Base-by-base conservation (phyloP, 192 early-diverging fungal species). In the Coemansia sp. region DNA sequence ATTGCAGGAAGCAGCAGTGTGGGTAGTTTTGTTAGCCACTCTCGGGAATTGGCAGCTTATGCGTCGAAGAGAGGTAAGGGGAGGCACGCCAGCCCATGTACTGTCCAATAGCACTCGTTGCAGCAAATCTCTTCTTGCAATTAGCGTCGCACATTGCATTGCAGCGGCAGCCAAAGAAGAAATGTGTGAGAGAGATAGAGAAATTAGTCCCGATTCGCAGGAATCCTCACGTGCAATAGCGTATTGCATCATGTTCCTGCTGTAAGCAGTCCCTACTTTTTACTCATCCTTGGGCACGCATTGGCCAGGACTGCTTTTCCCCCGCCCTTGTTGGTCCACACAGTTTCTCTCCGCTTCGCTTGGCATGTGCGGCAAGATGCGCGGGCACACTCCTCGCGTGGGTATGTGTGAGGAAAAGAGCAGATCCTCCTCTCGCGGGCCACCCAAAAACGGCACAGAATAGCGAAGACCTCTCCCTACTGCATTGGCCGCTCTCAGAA, bases 261-360 rank as follows among this genome's bases (percentile, higher is more conserved):
- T 19, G 6, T 9, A 5, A 23, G 46, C 51, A 55, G 51, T 29
- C 55, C 31, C 55, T 14, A 14, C 15, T 55, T 29, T 58, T n/a
- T 15, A 3, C 55, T 17, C 55, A 2, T 32, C 25, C 29, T 32
- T 17, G 12, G 55, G 14, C 29, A 32, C 14, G 21, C 51, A 29
- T 31, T 32, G 55, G 29, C 55, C 27, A 31, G 27, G 55, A 58
- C 55, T 58, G 55, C 29, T 58, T 58, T 34, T 58, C 21, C 17
- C 34, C 19, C 46, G 46, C 46, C 8, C 46, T 21, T 21, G 8
- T 48, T 10, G 19, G 2, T 2, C 46, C 21, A 48, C 5, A 21
- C n/a, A 10, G 46, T 21, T 48, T 48, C 19, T 9, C 46, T 7
- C 19, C 46, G 21, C 46, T 48, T 48, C 17, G 17, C 19, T 48